Percentiles rank a stretch among this genome's conserved stretches.
Conservation (phyloP, 768 basidiomycete species). For the Russula foetens region DNA sequence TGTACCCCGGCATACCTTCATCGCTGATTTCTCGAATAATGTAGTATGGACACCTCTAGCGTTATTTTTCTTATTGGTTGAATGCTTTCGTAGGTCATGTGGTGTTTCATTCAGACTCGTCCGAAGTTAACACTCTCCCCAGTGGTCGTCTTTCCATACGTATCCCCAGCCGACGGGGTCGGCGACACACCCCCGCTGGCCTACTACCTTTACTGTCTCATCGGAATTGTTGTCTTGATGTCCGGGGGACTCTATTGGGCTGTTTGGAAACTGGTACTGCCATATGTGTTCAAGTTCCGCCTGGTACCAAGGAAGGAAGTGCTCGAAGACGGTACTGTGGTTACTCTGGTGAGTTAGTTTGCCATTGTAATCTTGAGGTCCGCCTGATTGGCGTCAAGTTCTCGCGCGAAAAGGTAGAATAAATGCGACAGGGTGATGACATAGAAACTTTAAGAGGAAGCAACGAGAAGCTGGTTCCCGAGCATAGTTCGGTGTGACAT, state of each 20-base stretch:
- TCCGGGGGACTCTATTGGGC: conserved; percentile 47
- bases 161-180: conserved; percentile 43
- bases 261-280: conserved; percentile 42
- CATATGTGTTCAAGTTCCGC: conserved; percentile 40
- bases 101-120: background rate
- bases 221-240: conserved; percentile 42
- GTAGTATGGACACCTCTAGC: conserved; percentile 50
- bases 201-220: conserved; percentile 51
- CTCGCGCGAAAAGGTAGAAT: conserved; percentile 6
- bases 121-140: background rate
- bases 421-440: background rate
- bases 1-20: no score
- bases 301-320: conserved; percentile 42
- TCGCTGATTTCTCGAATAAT: conserved; percentile 22
- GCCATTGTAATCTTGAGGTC: background rate
- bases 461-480: no score
- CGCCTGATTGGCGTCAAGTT: background rate
- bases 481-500: no score
- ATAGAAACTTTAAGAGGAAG: background rate
- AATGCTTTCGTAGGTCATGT: conserved; percentile 38
- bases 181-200: conserved; percentile 56
- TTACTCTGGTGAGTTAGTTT: conserved; percentile 40
- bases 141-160: conserved; percentile 51
- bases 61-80: conserved; percentile 44
- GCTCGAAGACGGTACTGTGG: conserved; percentile 45